A percentile compares a stretch with the other conserved stretches of the same genome.
Evolutionary conservation across 2,329 filamentous ascomycete genomes (phyloP).

Genomic region (Coniochaeta sp.): DNA sequence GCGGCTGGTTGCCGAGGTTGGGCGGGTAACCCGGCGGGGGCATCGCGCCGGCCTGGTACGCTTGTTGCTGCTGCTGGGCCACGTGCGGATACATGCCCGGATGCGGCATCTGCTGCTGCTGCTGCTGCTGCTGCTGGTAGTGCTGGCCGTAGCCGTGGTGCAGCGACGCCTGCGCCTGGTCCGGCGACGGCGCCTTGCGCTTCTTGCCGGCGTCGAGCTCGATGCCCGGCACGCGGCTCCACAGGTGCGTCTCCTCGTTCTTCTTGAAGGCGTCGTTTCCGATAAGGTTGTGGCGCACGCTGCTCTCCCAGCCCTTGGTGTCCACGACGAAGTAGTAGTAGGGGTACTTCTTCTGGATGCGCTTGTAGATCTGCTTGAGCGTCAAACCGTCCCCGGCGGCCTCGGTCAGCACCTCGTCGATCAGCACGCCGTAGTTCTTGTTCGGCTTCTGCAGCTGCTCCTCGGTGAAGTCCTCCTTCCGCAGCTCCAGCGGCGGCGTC

Average conservation of each 20-base stretch:
- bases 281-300: constrained; percentile 56
- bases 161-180: constrained; percentile 32
- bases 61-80: constrained; percentile 7
- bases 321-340: constrained; percentile 54
- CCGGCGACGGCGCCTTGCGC: constrained; percentile 46
- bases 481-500: constrained; percentile 51
- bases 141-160: constrained; percentile 23
- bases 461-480: constrained; percentile 46
- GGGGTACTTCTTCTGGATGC: constrained; percentile 50
- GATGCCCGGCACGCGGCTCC: constrained; percentile 50
- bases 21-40: constrained; percentile 10
- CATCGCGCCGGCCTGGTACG: constrained; percentile 10
- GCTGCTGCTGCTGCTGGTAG: constrained; percentile 14
- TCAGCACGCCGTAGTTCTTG: constrained; percentile 55
- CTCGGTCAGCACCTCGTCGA: constrained; percentile 51
- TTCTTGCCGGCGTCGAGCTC: constrained; percentile 56
- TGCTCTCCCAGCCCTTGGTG: constrained; percentile 60
- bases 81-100: constrained; percentile 15
- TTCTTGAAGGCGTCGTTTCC: constrained; percentile 56
- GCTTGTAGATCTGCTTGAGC: constrained; percentile 57
- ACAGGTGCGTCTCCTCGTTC: constrained; percentile 47
- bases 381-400: constrained; percentile 47
- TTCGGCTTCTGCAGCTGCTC: constrained; percentile 54
- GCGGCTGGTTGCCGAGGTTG: constrained; percentile 1
- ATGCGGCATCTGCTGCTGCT: constrained; percentile 11